Evolutionary conservation across 1,284 basidiomycete genomes (phyloP).

Genomic region (Cystobasidium slooffiae): DNA sequence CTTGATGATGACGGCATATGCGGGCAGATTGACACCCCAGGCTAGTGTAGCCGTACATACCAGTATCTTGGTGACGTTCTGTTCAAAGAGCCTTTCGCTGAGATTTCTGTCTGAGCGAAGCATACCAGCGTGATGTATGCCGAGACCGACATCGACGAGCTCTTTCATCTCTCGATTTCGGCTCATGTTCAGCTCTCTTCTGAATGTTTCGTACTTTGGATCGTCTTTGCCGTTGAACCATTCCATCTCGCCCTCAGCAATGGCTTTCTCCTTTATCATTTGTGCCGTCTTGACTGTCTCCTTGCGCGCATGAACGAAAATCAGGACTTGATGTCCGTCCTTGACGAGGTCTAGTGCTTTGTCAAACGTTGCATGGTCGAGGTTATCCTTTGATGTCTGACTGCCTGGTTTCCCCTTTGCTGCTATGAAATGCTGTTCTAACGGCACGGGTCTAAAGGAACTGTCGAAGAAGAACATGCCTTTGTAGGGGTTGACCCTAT

Average conservation of each 20-base stretch:
- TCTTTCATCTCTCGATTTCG: slow-evolving; percentile 97
- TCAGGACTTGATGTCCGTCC: slow-evolving; percentile 97
- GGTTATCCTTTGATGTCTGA: slow-evolving; percentile 74
- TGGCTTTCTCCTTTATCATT: slow-evolving; percentile 79
- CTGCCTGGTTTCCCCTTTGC: slow-evolving; percentile 89
- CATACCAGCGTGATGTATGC: slow-evolving; percentile 99
- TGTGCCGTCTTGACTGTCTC: slow-evolving; percentile 95
- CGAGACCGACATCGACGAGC: slow-evolving; percentile 89
- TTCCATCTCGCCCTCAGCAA: slow-evolving; percentile 72
- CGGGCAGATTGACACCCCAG: slow-evolving; percentile 99
- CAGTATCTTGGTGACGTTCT: slow-evolving; percentile 88
- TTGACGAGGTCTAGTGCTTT: slow-evolving; percentile 75
- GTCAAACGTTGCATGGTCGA: slow-evolving; percentile 87
- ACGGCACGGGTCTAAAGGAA: slow-evolving; percentile 93
- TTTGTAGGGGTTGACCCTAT: slow-evolving; percentile 82
- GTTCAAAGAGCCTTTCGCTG: slow-evolving; percentile 94
- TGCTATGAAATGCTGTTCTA: slow-evolving; percentile 97
- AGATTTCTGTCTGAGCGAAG: slow-evolving; percentile 89
- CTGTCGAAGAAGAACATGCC: slow-evolving; percentile 99
- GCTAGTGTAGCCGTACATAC: slow-evolving; percentile 98
- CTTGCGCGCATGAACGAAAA: slow-evolving; percentile 97
- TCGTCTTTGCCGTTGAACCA: slow-evolving; percentile 81
- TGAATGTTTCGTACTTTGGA: slow-evolving; percentile 74
- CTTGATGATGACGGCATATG: slow-evolving; percentile 96
- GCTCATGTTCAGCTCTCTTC: slow-evolving; percentile 75